Conservation (phyloP, 176 grass and related monocot genomes). For the Aegilops sharonensis region DNA sequence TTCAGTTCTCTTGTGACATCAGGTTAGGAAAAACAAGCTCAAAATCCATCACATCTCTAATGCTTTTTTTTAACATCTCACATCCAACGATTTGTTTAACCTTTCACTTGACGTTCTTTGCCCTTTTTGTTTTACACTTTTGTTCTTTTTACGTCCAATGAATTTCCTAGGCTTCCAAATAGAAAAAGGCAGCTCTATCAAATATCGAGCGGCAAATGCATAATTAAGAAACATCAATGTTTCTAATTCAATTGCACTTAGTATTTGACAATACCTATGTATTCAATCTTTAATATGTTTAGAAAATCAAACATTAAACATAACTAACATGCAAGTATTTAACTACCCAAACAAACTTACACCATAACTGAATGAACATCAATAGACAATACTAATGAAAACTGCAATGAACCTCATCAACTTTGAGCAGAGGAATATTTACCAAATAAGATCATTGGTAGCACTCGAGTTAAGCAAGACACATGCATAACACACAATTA, state of each 20-base stretch:
- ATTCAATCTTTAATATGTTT: background rate
- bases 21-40: background rate
- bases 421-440: background rate
- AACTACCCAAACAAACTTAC: background rate
- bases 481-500: background rate
- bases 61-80: slow-evolving; percentile 1
- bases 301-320: background rate
- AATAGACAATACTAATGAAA: background rate
- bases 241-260: slow-evolving; percentile 13
- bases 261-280: slow-evolving; percentile 4
- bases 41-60: background rate
- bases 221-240: background rate
- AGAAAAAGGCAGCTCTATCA: background rate
- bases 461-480: background rate
- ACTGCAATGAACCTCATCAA: background rate
- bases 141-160: background rate
- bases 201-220: background rate
- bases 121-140: background rate
- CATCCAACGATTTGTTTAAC: slow-evolving; percentile 10
- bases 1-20: background rate
- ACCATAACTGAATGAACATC: background rate
- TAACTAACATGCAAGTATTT: background rate
- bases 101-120: slow-evolving; percentile 16
- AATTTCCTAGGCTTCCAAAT: background rate
- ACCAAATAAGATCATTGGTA: background rate